A percentile compares a stretch with the other conserved stretches of the same genome.
Conservation (phyloP, 1,284 basidiomycete genomes). For the Peniophora sp. region DNA sequence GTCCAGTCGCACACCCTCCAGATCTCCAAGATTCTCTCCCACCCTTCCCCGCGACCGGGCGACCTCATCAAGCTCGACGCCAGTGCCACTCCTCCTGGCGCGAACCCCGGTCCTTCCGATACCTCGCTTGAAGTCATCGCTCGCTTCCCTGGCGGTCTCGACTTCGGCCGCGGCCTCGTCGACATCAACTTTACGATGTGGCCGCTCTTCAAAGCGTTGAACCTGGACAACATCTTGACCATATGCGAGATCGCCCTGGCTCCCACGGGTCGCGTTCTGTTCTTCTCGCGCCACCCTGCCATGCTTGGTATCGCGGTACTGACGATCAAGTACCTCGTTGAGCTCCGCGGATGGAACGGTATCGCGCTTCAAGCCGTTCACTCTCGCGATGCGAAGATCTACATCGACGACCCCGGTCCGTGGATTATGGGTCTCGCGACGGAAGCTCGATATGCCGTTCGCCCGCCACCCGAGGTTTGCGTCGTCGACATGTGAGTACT, state of each 20-base stretch:
- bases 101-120: slow-evolving; percentile 29
- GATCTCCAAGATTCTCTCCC: slow-evolving; percentile 76
- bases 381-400: slow-evolving; percentile 84
- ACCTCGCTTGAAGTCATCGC: slow-evolving; percentile 77
- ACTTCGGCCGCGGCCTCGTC: slow-evolving; percentile 76
- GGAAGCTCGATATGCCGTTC: slow-evolving; percentile 75
- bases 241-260: slow-evolving; percentile 92
- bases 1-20: slow-evolving; percentile 82
- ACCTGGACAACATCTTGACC: slow-evolving; percentile 89
- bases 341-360: slow-evolving; percentile 91
- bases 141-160: slow-evolving; percentile 77
- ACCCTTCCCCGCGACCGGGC: slow-evolving; percentile 80
- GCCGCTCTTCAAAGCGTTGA: slow-evolving; percentile 92
- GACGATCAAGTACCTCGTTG: slow-evolving; percentile 88
- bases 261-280: slow-evolving; percentile 87
- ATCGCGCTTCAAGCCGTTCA: slow-evolving; percentile 82
- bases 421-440: slow-evolving; percentile 92
- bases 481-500: slow-evolving; percentile 80
- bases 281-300: slow-evolving; percentile 85
- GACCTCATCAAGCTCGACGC: slow-evolving; percentile 80
- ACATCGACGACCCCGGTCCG: slow-evolving; percentile 81
- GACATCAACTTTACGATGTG: slow-evolving; percentile 94
- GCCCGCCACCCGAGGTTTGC: slow-evolving; percentile 76
- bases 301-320: slow-evolving; percentile 88
- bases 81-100: slow-evolving; percentile 35